A percentile compares a stretch with the other conserved stretches of the same genome.
phyloP scores from a whole-genome alignment of 1,139 yeast species.

The Taiozyma sp. region DNA sequence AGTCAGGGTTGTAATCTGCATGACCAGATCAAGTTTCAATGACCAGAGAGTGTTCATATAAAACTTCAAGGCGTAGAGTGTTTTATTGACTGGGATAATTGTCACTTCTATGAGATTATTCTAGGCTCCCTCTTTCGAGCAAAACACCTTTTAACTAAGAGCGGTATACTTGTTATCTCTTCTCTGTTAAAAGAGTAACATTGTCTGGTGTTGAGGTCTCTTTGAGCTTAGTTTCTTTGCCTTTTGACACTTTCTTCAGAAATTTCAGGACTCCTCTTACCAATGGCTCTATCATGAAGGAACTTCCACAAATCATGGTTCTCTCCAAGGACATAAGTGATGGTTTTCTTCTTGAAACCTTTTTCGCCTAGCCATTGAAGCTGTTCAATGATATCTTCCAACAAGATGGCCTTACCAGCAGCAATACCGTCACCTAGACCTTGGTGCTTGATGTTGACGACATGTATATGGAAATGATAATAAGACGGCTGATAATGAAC shows the following conservation, averaged over 20 bases:
- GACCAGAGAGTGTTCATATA: too few relatives aligned
- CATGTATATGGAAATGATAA: constrained; percentile 91
- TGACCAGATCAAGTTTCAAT: too few relatives aligned
- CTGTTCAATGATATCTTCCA: constrained; percentile 80
- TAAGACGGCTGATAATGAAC: constrained; percentile 95
- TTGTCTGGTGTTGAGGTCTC: not conserved
- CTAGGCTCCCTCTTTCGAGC: too few relatives aligned
- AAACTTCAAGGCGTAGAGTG: too few relatives aligned
- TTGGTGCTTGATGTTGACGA: constrained; percentile 70
- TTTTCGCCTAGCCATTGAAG: constrained; percentile 47
- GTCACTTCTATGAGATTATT: too few relatives aligned
- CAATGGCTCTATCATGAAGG: not conserved
- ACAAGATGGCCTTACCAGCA: constrained; percentile 75
- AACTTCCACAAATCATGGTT: constrained; percentile 67
- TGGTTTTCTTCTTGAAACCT: constrained; percentile 44
- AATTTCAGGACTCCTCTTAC: constrained; percentile 6
- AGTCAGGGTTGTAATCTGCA: too few relatives aligned
- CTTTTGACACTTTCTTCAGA: not conserved
- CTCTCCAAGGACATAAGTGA: constrained; percentile 65
- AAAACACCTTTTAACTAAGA: too few relatives aligned
- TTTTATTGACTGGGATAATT: too few relatives aligned
- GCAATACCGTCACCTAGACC: constrained; percentile 71
- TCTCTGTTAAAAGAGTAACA: too few relatives aligned
- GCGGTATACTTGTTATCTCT: too few relatives aligned
- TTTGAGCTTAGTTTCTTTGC: not conserved